Evolutionary conservation across 2,329 filamentous ascomycete species (phyloP), one percentile per base, ranked within the genome.

Genomic region (Lasiodiplodia citricola): DNA sequence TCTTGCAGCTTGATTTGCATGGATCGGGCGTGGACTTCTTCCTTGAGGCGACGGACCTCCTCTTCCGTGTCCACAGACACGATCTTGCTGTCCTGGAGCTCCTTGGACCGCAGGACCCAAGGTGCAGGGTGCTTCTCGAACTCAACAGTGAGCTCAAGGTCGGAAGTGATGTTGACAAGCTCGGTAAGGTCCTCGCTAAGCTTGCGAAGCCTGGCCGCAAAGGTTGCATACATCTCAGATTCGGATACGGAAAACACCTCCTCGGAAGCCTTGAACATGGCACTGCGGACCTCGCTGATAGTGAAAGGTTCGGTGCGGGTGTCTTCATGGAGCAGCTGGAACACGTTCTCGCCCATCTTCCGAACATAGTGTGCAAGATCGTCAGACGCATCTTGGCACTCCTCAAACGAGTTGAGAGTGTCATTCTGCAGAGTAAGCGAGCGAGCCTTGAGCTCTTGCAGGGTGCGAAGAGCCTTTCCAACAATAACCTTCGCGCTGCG

Each of bases 401-500:
- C 86, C 73, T 92, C 90, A 77, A 97, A 96, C 0, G 86, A 85
- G 23, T 89, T 87, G 13, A 86, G 82, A 1, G 90, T 91, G 44
- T 93, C 89, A 3, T 88, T 87, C 35, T 88, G 85, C 50, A 96
- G 84, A 21, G 92, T 91, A 64, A 97, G 83, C 7, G 91, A 94
- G 63, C 94, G 86, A 3, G 88, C 85, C 77, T 90, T 90, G 67
- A 97, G 86, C 68, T 97, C 94, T 70, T 93, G 88, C 14, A 97
- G 82, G 21, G 92, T 89, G 65, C 91, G 88, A 52, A 92, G 87
- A 6, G 92, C 88, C 82, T 97, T 97, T 68, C 90, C 88, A 58
- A 92, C 88, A 60, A 95, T 86, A 41, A 97, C 92, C 84, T 97
- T 97, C 68, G 91, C 87, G 76, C 92, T 94, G 70, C 94, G 88